phyloP scores from a whole-genome alignment of 305 asterid species.

The Plantago coronopus region DNA sequence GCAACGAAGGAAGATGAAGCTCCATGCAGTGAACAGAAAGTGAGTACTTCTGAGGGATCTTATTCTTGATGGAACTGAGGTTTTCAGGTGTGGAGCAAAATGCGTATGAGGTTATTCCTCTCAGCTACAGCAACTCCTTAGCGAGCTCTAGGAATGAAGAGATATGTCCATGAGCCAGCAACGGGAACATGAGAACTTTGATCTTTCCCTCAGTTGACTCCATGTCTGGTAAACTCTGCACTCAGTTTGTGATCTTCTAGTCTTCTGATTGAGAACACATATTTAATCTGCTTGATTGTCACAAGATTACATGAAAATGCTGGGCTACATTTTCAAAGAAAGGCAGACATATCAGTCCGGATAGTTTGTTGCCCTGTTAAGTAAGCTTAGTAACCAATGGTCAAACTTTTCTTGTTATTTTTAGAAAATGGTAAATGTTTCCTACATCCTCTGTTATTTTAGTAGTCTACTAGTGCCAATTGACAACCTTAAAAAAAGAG shows the following conservation, averaged over 20 bases:
- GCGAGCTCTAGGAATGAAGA: constrained; percentile 41
- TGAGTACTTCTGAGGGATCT: constrained; percentile 21
- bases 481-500: too few relatives aligned
- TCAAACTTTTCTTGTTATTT: not conserved
- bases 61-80: constrained; percentile 30
- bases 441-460: too few relatives aligned
- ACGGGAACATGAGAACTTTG: constrained; percentile 41
- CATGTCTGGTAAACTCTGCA: constrained; percentile 12
- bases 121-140: constrained; percentile 27
- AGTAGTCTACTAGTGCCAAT: too few relatives aligned
- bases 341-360: not conserved
- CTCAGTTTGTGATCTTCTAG: not conserved
- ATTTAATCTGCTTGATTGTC: not conserved
- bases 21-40: constrained; percentile 25
- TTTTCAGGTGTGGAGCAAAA: constrained; percentile 40
- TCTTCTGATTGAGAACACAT: not conserved
- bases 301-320: not conserved
- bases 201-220: constrained; percentile 11
- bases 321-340: not conserved
- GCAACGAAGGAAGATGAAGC: constrained; percentile 28
- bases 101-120: constrained; percentile 22
- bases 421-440: too few relatives aligned
- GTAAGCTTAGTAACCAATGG: not conserved
- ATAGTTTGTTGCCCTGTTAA: not conserved
- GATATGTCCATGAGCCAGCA: constrained; percentile 48